A percentile compares a stretch with the other conserved stretches of the same genome.
These are phyloP conservation scores for Leccinum fibrillosum DNA, from an alignment of 768 basidiomycete species.

Conservation along the genomic window DNA sequence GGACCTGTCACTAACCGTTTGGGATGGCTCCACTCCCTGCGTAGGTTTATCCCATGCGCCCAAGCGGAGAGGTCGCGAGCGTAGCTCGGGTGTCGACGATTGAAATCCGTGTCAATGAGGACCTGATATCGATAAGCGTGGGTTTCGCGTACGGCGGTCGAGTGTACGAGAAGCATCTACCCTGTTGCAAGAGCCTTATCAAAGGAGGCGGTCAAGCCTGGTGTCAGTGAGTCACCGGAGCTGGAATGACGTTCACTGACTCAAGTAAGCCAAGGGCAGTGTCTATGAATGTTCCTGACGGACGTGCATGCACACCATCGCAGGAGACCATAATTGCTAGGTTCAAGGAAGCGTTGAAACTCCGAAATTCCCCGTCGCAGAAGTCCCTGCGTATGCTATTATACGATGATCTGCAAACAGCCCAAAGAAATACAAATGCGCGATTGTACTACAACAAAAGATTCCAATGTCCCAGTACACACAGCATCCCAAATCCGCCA, in stretches of 20 bases:
- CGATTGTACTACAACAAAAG: conserved; percentile 8
- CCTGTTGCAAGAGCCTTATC: conserved; percentile 5
- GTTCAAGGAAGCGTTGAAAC: conserved; percentile 11
- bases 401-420: conserved; percentile 15
- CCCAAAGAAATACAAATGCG: conserved; percentile 23
- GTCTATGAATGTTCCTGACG: conserved; percentile 8
- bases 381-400: conserved; percentile 6
- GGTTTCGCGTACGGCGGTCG: conserved; percentile 1
- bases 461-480: conserved; percentile 21
- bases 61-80: background rate
- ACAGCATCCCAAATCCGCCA: conserved; percentile 12
- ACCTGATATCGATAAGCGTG: conserved; percentile 8
- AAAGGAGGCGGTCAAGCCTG: conserved; percentile 3
- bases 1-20: background rate
- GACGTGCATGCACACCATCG: background rate
- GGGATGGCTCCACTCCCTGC: background rate
- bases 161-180: background rate
- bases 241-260: conserved; percentile 13
- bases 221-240: conserved; percentile 17
- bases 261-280: background rate
- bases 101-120: background rate
- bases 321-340: conserved; percentile 17
- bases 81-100: conserved; percentile 7
- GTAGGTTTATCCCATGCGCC: background rate
- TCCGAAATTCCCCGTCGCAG: conserved; percentile 13